Percentiles rank a stretch among this genome's conserved stretches.
Conservation (phyloP, 805 yeast species). For the Wickerhamomyces kurtzmanii region DNA sequence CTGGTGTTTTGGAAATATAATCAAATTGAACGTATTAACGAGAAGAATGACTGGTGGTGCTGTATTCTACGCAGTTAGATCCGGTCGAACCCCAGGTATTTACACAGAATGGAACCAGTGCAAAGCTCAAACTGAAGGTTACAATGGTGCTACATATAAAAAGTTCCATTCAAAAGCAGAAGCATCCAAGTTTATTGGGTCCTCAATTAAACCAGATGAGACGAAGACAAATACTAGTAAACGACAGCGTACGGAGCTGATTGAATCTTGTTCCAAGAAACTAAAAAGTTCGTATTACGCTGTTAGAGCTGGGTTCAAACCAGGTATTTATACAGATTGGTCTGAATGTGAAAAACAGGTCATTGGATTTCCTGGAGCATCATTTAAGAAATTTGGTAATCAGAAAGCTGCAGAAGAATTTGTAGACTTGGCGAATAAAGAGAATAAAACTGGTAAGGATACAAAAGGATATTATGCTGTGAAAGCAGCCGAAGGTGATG, state of each 20-base stretch:
- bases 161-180: constrained; percentile 36
- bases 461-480: constrained; percentile 2
- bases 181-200: constrained; percentile 35
- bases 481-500: background rate
- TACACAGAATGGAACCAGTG: constrained; percentile 52
- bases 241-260: constrained; percentile 2
- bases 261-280: constrained; percentile 2
- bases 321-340: constrained; percentile 44
- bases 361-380: constrained; percentile 24
- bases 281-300: constrained; percentile 45
- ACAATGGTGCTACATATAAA: constrained; percentile 44
- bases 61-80: constrained; percentile 46
- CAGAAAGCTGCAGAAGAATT: constrained; percentile 22
- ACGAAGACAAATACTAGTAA: too few relatives aligned
- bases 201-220: too few relatives aligned
- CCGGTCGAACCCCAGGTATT: constrained; percentile 48
- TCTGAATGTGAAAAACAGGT: constrained; percentile 19
- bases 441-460: too few relatives aligned
- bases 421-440: too few relatives aligned
- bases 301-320: constrained; percentile 39
- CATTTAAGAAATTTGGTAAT: constrained; percentile 31
- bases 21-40: too few relatives aligned
- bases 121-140: constrained; percentile 43
- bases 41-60: too few relatives aligned
- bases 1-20: too few relatives aligned